Evolutionary conservation across 73 alveolate genomes (phyloP).

Genomic region (Breviolum minutum): DNA sequence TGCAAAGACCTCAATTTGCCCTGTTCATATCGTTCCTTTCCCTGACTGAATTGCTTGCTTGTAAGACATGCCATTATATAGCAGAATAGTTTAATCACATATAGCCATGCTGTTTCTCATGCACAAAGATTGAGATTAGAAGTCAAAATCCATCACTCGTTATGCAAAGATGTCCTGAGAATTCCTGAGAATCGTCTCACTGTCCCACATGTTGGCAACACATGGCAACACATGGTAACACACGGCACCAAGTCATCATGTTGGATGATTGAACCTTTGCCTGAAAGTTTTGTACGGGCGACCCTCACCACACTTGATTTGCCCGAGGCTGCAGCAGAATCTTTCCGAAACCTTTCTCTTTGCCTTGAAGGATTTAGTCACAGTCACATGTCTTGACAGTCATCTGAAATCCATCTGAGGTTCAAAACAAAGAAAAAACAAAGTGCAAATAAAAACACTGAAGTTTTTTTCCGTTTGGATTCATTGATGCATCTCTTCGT

Average conservation of each 20-base stretch:
- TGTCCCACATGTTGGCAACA: background rate
- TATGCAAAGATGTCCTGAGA: too few relatives aligned
- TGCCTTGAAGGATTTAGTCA: background rate
- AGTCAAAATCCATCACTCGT: too few relatives aligned
- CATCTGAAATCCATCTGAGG: too few relatives aligned
- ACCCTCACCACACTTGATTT: too few relatives aligned
- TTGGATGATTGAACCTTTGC: too few relatives aligned
- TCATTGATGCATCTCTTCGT: background rate
- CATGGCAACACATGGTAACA: background rate
- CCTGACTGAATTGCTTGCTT: background rate
- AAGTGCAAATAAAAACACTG: background rate
- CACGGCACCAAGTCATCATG: too few relatives aligned
- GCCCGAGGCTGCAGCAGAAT: conserved; percentile 9
- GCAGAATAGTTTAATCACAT: background rate
- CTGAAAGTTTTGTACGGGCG: too few relatives aligned
- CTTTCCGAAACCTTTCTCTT: conserved; percentile 84
- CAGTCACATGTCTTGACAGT: too few relatives aligned
- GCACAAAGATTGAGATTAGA: background rate
- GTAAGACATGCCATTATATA: background rate
- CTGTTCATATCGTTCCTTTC: background rate
- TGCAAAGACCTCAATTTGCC: conserved; percentile 7
- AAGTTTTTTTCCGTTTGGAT: background rate
- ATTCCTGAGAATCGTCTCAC: too few relatives aligned
- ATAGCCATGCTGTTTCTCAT: too few relatives aligned
- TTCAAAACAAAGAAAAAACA: background rate